Conservation (phyloP, 176 grass and related monocot genomes). For the Carex myosuroides region DNA sequence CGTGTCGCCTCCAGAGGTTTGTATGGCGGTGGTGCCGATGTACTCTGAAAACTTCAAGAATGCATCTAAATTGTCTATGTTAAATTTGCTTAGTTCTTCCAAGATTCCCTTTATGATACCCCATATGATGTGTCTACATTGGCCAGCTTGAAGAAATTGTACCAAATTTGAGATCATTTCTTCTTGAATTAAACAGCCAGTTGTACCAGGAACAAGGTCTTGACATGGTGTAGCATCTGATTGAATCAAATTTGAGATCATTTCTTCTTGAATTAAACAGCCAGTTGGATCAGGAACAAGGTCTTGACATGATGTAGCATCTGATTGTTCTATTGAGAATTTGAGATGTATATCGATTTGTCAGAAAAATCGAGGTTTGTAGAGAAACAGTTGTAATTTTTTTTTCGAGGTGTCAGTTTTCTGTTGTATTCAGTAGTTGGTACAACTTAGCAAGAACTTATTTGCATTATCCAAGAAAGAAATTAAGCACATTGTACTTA, state of each 20-base stretch:
- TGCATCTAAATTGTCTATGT: not conserved
- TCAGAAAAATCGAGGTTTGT: not conserved
- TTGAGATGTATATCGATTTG: not conserved
- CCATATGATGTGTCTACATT: not conserved
- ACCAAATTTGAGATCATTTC: not conserved
- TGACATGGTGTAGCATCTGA: not conserved
- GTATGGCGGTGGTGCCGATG: not conserved
- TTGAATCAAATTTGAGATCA: not conserved
- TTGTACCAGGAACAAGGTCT: not conserved
- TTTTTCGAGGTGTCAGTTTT: not conserved
- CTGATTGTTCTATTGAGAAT: not conserved
- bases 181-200: not conserved
- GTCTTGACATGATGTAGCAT: not conserved
- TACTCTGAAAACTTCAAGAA: not conserved
- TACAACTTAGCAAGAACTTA: not conserved
- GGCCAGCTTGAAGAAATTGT: not conserved
- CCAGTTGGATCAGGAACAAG: not conserved
- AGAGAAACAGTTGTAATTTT: not conserved
- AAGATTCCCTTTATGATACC: not conserved
- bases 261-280: not conserved
- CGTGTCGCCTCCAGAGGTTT: not conserved
- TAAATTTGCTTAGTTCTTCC: not conserved
- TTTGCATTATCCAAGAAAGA: not conserved
- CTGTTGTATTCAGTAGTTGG: not conserved
- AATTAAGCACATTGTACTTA: not conserved